Evolutionary conservation across 23 red algal genomes (phyloP), one percentile per base, ranked within the genome.

Genomic region (Cyanidioschyzon merolae): DNA sequence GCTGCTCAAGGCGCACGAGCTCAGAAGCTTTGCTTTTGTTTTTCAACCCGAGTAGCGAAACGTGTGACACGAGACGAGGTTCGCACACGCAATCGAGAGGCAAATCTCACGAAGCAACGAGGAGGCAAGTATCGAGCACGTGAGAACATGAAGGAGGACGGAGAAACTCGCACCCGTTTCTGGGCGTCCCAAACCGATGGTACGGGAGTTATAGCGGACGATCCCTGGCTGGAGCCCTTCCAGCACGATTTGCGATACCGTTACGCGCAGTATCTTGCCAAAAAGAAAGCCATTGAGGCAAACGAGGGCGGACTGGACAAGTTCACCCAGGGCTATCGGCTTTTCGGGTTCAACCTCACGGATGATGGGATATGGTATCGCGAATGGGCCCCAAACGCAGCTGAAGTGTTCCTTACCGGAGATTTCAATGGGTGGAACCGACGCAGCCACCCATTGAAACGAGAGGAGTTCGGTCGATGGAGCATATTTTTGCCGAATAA

Each of bases 361-460:
- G 38, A 92, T 21, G 94, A 78, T 35, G 88, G 86, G 31, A 77
- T 92, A 3, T 76, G 79, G 41, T 91, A 88, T 77, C 54, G 80
- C 31, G 88, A 98, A 80, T 98, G 94, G 94, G 84, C 88, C 26
- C 94, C 94, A 21, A 80, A 57, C 68, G 88, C 94, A 2, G 58
- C 77, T 21, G 89, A 91, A 38, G 84, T 98, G 77, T 91, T 79
- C 75, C 59, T 98, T 34, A 90, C 90, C 74, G 94, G 94, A 12
- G 94, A 98, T 67, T 98, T 98, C 57, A 98, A 98, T 76, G 83
- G 77, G 58, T 98, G 94, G 94, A 82, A 98, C 67, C 79, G 86
- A 7, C 39, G 80, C 38, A 59, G 78, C 1, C 75, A 83, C 39
- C 84, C 75, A 1, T 75, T 98, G 86, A 50, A 83, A 37, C 34